Conservation (phyloP, 2,329 filamentous ascomycete species). For the Pseudogymnoascus sp. region DNA sequence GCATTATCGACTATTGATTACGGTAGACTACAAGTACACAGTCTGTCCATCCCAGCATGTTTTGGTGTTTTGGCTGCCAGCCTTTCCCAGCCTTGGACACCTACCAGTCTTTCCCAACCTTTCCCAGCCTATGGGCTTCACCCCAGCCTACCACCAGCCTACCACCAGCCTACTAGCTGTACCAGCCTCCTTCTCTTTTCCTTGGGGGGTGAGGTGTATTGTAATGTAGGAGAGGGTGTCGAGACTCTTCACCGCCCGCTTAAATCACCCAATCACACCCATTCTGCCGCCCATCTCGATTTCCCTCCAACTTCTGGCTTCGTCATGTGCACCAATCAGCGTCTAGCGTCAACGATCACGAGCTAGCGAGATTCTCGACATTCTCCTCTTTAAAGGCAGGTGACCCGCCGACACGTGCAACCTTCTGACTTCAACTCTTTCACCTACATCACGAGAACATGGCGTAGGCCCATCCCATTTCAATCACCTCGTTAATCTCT, state of each 20-base stretch:
- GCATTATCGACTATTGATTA: neutral
- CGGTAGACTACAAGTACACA: neutral
- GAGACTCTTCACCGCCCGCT: neutral
- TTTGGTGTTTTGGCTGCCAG: slow-evolving; percentile 2
- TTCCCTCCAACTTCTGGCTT: neutral
- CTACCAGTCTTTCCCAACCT: neutral
- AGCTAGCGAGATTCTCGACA: slow-evolving; percentile 6
- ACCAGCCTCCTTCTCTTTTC: neutral
- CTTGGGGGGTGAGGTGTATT: neutral
- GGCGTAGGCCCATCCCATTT: neutral
- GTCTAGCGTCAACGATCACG: slow-evolving; percentile 5
- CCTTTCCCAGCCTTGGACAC: neutral
- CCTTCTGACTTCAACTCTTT: neutral
- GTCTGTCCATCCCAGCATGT: neutral
- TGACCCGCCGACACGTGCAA: slow-evolving; percentile 7
- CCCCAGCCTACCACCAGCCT: neutral
- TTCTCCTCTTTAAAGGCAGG: slow-evolving; percentile 8
- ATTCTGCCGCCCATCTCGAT: neutral
- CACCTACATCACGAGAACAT: slow-evolving; percentile 7
- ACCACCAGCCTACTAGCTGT: neutral
- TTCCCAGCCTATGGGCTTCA: too few species aligned
- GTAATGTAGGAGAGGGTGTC: neutral
- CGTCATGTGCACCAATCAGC: slow-evolving; percentile 6
- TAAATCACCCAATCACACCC: neutral
- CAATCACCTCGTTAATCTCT: neutral